Evolutionary conservation across 2,329 filamentous ascomycete genomes (phyloP).

Genomic region (Aureobasidium sp.): DNA sequence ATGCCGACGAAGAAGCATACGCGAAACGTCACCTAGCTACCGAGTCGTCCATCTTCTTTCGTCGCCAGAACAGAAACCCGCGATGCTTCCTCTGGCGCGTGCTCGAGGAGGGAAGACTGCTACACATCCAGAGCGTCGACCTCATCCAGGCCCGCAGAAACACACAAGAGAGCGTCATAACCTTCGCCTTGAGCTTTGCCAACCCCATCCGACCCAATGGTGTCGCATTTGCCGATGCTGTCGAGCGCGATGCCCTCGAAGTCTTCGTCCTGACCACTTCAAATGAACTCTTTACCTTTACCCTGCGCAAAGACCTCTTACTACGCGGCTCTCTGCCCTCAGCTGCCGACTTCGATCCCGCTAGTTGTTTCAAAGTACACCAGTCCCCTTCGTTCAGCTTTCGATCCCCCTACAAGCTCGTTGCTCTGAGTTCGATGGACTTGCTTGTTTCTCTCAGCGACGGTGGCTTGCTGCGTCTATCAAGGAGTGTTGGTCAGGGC

Average conservation of each 20-base stretch:
- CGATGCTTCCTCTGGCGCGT: constrained; percentile 88
- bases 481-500: constrained; percentile 48
- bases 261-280: constrained; percentile 72
- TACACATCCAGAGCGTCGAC: constrained; percentile 80
- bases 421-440: constrained; percentile 65
- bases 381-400: constrained; percentile 67
- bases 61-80: constrained; percentile 66
- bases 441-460: constrained; percentile 76
- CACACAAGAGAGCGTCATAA: constrained; percentile 50
- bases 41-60: constrained; percentile 77
- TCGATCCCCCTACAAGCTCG: constrained; percentile 72
- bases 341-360: constrained; percentile 65
- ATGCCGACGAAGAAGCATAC: constrained; percentile 66
- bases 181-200: constrained; percentile 71
- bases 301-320: constrained; percentile 77
- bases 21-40: constrained; percentile 65
- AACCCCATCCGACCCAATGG: constrained; percentile 74
- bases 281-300: constrained; percentile 77
- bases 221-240: constrained; percentile 72
- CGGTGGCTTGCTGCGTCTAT: constrained; percentile 66
- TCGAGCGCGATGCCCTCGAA: constrained; percentile 69
- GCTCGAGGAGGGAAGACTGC: constrained; percentile 66
- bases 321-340: constrained; percentile 48
- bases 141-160: constrained; percentile 53
- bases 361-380: constrained; percentile 65